A percentile compares a stretch with the other conserved stretches of the same genome.
phyloP scores from a whole-genome alignment of 306 rosid genomes.

The Cucurbita moschata region DNA sequence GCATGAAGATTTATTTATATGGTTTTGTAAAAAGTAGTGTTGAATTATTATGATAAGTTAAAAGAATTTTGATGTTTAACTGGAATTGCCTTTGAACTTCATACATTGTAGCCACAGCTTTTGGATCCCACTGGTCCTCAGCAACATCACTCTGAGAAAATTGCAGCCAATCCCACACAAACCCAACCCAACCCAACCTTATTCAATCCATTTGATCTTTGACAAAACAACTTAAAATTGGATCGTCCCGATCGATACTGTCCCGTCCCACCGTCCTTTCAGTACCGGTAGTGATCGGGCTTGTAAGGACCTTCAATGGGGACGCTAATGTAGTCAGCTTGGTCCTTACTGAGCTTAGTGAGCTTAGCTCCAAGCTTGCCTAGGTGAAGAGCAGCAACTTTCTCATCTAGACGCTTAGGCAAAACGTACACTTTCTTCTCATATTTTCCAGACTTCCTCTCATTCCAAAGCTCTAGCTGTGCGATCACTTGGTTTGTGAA shows the following conservation, averaged over 20 bases:
- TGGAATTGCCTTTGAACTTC: background rate
- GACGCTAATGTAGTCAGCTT: slow-evolving; percentile 78
- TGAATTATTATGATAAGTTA: background rate
- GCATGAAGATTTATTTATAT: background rate
- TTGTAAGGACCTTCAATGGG: slow-evolving; percentile 94
- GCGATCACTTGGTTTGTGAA: slow-evolving; percentile 98
- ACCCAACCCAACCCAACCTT: background rate
- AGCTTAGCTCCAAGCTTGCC: slow-evolving; percentile 91
- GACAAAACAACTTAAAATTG: background rate
- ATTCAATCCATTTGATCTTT: slow-evolving; percentile 1
- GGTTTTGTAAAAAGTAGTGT: background rate
- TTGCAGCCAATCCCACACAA: background rate
- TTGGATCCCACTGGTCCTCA: background rate
- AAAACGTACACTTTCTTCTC: slow-evolving; percentile 86
- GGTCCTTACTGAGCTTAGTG: slow-evolving; percentile 69
- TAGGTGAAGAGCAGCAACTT: slow-evolving; percentile 90
- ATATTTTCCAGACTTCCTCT: slow-evolving; percentile 58
- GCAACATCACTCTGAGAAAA: background rate
- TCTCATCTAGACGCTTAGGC: slow-evolving; percentile 94
- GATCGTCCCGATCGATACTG: background rate
- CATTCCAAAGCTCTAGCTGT: slow-evolving; percentile 90
- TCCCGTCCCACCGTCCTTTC: slow-evolving; percentile 11
- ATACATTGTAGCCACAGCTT: background rate
- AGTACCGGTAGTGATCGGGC: slow-evolving; percentile 85
- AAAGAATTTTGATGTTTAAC: background rate